These are phyloP conservation scores for Laguncularia racemosa DNA, from an alignment of 345 rosid species.

Conservation along the genomic window DNA sequence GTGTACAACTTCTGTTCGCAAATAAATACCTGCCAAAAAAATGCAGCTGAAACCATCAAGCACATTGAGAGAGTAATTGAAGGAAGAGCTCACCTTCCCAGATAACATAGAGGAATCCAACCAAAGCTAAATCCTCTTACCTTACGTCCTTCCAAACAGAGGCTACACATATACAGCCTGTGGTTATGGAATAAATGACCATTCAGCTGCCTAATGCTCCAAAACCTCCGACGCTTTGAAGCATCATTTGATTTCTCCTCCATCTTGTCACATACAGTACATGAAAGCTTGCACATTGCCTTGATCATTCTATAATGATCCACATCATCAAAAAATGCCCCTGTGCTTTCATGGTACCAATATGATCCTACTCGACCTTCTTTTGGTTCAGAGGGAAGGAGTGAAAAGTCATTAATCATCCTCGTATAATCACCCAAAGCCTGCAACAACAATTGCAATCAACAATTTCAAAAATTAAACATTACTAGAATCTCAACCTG, in stretches of 20 bases:
- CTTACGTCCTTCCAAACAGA: constrained; percentile 97
- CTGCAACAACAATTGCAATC: constrained; percentile 25
- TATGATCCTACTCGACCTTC: constrained; percentile 72
- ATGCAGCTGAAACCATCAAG: constrained; percentile 8
- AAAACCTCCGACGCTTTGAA: constrained; percentile 55
- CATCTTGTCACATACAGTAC: constrained; percentile 68
- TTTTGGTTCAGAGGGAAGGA: constrained; percentile 68
- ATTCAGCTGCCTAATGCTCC: constrained; percentile 84
- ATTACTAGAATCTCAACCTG: too few species aligned
- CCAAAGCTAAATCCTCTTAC: constrained; percentile 21
- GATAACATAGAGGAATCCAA: neutral
- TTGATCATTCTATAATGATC: constrained; percentile 96
- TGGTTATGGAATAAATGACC: constrained; percentile 89
- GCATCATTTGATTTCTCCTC: constrained; percentile 61
- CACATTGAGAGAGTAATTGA: neutral
- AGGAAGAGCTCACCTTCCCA: neutral
- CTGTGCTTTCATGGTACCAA: constrained; percentile 86
- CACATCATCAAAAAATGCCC: constrained; percentile 77
- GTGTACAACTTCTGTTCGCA: constrained; percentile 86
- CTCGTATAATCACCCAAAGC: constrained; percentile 90
- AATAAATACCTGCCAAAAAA: constrained; percentile 58
- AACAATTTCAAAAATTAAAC: neutral
- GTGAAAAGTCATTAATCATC: constrained; percentile 77
- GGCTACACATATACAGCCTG: constrained; percentile 69
- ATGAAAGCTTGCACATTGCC: constrained; percentile 96